phyloP scores from a whole-genome alignment of 768 basidiomycete species.

The Neoboletus subvelutipes region DNA sequence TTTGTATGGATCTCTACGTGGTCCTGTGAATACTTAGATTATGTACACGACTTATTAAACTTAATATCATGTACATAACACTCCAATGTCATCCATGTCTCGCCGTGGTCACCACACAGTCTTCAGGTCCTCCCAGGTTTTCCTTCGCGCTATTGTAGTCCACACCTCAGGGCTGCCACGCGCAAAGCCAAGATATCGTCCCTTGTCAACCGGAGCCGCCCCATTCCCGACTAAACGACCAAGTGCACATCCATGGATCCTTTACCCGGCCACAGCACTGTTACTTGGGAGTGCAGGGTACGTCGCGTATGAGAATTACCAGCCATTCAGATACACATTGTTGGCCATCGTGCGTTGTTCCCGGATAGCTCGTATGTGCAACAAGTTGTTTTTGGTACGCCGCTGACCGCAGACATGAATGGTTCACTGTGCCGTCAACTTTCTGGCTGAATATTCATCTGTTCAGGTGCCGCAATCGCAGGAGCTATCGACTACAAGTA shows the following conservation, averaged over 20 bases:
- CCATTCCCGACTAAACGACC: constrained; percentile 4
- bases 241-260: constrained; percentile 20
- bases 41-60: background rate
- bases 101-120: constrained; percentile 12
- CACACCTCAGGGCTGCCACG: constrained; percentile 1
- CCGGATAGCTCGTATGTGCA: constrained; percentile 63
- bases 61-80: too few relatives aligned
- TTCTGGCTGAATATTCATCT: constrained; percentile 3
- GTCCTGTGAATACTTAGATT: background rate
- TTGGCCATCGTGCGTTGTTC: constrained; percentile 79
- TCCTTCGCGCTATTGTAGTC: constrained; percentile 7
- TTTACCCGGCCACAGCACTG: constrained; percentile 26
- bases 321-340: constrained; percentile 72
- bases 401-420: constrained; percentile 27
- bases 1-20: background rate
- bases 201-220: constrained; percentile 12
- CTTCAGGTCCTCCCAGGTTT: constrained; percentile 11
- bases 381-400: constrained; percentile 23
- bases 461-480: constrained; percentile 56
- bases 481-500: constrained; percentile 72
- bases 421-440: background rate
- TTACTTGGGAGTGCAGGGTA: constrained; percentile 33
- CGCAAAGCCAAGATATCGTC: constrained; percentile 7
- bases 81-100: constrained; percentile 15
- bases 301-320: constrained; percentile 62